Percentiles rank a stretch among this genome's conserved stretches.
Conservation (phyloP, 2,329 filamentous ascomycete genomes). For the Zymoseptoria crescenta region DNA sequence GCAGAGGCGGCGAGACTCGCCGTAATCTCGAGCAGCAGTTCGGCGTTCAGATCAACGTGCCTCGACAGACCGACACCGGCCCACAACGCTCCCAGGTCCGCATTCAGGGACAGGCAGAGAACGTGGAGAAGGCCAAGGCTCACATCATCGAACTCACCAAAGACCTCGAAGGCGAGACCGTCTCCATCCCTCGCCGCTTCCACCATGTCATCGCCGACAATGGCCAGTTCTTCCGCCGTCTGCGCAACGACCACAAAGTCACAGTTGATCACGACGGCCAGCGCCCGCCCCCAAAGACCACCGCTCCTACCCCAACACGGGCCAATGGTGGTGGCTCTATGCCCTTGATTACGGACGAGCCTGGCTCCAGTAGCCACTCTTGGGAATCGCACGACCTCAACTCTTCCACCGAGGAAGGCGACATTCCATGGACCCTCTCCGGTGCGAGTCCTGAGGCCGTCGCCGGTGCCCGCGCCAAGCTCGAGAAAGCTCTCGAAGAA, state of each 20-base stretch:
- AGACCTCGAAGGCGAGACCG: slow-evolving; percentile 77
- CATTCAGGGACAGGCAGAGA: slow-evolving; percentile 67
- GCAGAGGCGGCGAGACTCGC: slow-evolving; percentile 80
- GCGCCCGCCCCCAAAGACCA: slow-evolving; percentile 61
- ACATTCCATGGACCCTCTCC: slow-evolving; percentile 81
- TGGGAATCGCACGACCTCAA: slow-evolving; percentile 80
- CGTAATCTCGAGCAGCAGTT: slow-evolving; percentile 80
- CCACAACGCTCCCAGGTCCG: slow-evolving; percentile 78
- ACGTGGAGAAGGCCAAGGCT: slow-evolving; percentile 78
- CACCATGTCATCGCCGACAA: slow-evolving; percentile 84
- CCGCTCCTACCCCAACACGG: slow-evolving; percentile 39
- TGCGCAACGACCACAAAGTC: slow-evolving; percentile 78
- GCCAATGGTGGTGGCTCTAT: slow-evolving; percentile 53
- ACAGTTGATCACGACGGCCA: slow-evolving; percentile 87
- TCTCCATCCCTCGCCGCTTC: slow-evolving; percentile 72
- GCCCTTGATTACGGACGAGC: slow-evolving; percentile 88
- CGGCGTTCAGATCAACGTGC: slow-evolving; percentile 80
- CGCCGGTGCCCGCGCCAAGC: slow-evolving; percentile 67
- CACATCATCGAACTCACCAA: slow-evolving; percentile 75
- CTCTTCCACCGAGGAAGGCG: slow-evolving; percentile 52
- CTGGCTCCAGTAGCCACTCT: slow-evolving; percentile 57
- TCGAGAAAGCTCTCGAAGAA: slow-evolving; percentile 65
- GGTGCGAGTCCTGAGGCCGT: slow-evolving; percentile 66
- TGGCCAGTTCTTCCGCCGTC: slow-evolving; percentile 84
- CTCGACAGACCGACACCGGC: slow-evolving; percentile 62